Evolutionary conservation across 129 eudicot genomes (phyloP), one percentile per base, ranked within the genome.

Genomic region (Flaveria bidentis): DNA sequence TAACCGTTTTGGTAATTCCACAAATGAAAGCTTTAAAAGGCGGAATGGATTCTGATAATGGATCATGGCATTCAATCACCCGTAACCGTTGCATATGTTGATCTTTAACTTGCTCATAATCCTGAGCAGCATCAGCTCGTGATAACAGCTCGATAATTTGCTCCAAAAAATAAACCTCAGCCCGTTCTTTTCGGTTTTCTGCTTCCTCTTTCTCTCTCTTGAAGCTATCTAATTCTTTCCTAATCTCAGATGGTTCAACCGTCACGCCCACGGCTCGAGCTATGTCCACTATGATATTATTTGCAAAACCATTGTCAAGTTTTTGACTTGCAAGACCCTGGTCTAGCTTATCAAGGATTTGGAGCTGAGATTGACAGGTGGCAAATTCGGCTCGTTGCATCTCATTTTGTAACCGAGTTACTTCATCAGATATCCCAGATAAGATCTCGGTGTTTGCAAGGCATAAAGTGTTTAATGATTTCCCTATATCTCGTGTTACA

Each of bases 61-160:
- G 52, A 56, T 78, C 85, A 28, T 88, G 79, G 33, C 82, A 13
- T 69, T 88, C 88, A 22, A 88, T 76, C 49, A 84, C 84, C 30
- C 83, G 47, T 36, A 84, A 72, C 52, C 93, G 82, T 77, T 84
- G 87, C 53, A 79, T 42, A 71, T 88, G 86, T 65, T 84, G 87
- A 65, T 77, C 82, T 69, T 76, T 86, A 39, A 86, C 78, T 12
- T 88, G 84, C 53, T 88, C 86, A 6, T 86, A 88, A 63, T 86
- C 87, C 56, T 84, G 66, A 25, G 94, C 94, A 71, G 94, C 94
- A 82, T 88, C 94, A 1, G 94, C 94, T 66, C 84, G 85, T 12
- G 94, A 88, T 11, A 88, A 82, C 77, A 88, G 58, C 74, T 86
- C 85, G 13, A 88, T 84, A 39, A 88, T 78, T 70, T 86, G 94